A percentile compares a stretch with the other conserved stretches of the same genome.
phyloP scores from a whole-genome alignment of 306 rosid genomes.

The Vachellia collinsii region DNA sequence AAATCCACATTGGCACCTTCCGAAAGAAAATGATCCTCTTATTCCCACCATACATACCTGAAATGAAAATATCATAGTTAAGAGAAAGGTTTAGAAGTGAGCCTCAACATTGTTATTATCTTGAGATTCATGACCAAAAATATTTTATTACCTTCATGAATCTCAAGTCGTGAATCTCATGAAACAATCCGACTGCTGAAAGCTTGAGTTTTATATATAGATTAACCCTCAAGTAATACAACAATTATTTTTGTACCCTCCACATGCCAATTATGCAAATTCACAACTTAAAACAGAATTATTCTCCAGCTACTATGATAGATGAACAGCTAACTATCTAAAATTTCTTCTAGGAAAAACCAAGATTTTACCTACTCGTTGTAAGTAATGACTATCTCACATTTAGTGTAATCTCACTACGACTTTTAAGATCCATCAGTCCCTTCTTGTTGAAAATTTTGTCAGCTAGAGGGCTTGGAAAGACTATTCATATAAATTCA shows the following conservation, averaged over 20 bases:
- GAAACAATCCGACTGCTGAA: neutral
- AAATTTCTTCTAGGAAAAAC: neutral
- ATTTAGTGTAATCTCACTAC: neutral
- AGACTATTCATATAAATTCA: neutral
- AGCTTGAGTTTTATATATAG: neutral
- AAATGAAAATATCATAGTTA: neutral
- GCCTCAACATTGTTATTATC: neutral
- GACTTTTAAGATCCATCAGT: neutral
- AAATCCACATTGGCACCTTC: constrained; percentile 38
- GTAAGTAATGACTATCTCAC: neutral
- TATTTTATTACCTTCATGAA: too few species aligned
- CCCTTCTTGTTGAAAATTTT: neutral
- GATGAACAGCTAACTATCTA: neutral
- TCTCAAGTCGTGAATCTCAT: too few species aligned
- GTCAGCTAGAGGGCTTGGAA: neutral
- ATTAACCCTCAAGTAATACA: neutral
- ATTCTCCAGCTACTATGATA: constrained; percentile 2
- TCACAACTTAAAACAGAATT: neutral
- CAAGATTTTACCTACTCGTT: neutral
- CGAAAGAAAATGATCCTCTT: constrained; percentile 14
- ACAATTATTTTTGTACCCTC: constrained; percentile 23
- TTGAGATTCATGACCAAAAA: neutral
- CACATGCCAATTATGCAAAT: neutral
- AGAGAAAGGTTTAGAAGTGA: constrained; percentile 6
- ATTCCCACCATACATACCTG: constrained; percentile 41